These are phyloP conservation scores for Neurospora sp. DNA, from an alignment of 495 filamentous ascomycete species.

Conservation along the genomic window DNA sequence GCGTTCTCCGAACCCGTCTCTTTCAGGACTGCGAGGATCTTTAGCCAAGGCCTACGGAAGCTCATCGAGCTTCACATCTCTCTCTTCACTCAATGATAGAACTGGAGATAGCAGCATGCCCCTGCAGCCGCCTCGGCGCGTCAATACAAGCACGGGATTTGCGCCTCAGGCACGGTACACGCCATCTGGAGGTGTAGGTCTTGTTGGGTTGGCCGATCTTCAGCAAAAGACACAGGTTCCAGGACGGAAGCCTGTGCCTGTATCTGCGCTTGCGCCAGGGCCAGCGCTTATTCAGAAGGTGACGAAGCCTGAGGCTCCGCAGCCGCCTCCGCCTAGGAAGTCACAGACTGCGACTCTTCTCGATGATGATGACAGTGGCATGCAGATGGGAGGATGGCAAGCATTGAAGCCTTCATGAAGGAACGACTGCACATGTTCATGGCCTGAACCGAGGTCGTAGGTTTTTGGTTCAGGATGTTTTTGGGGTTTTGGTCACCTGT, in stretches of 20 bases:
- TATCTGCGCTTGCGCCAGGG: background rate
- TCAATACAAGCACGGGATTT: constrained; percentile 8
- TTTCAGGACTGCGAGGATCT: background rate
- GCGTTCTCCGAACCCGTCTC: constrained; percentile 1
- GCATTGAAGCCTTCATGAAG: constrained; percentile 30
- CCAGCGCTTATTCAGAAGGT: background rate
- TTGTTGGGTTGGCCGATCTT: constrained; percentile 9
- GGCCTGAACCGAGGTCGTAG: background rate
- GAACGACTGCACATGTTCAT: background rate
- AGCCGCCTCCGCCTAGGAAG: constrained; percentile 16
- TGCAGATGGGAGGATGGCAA: constrained; percentile 37
- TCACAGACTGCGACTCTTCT: constrained; percentile 25
- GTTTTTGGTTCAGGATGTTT: background rate
- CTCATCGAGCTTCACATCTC: background rate
- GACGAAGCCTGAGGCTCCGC: constrained; percentile 1
- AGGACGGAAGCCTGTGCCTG: constrained; percentile 9
- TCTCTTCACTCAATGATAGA: constrained; percentile 3
- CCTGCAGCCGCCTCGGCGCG: constrained; percentile 6
- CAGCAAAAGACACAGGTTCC: constrained; percentile 6
- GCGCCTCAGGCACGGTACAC: constrained; percentile 1
- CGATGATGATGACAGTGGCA: constrained; percentile 25
- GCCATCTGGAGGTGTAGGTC: constrained; percentile 15
- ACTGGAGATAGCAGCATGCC: background rate
- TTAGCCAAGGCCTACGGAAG: background rate
- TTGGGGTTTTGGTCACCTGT: background rate